Conservation (phyloP, 108 stramenopile genomes). For the Bacterosira constricta region DNA sequence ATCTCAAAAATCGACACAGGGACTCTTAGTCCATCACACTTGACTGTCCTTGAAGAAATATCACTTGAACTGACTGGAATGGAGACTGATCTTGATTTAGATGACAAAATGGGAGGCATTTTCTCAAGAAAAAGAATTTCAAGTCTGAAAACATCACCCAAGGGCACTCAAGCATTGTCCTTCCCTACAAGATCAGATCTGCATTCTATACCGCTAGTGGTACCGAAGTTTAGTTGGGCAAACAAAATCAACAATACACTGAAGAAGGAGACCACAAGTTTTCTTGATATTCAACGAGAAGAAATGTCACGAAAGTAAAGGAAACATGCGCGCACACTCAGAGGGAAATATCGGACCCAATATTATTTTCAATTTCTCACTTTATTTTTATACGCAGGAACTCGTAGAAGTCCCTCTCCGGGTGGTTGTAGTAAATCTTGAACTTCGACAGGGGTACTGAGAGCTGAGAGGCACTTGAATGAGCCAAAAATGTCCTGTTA, state of each 20-base stretch:
- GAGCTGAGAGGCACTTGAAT: too few species aligned
- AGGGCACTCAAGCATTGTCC: neutral
- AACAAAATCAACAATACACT: neutral
- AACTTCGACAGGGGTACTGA: too few species aligned
- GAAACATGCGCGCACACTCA: too few species aligned
- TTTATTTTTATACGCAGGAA: too few species aligned
- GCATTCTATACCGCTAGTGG: neutral
- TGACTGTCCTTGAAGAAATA: slow-evolving; percentile 16
- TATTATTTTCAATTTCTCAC: too few species aligned
- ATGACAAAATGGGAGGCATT: slow-evolving; percentile 20
- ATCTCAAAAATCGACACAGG: neutral
- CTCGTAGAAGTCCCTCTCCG: too few species aligned
- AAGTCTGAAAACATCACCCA: neutral
- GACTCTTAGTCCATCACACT: slow-evolving; percentile 5
- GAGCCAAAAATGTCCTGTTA: too few species aligned
- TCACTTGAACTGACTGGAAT: slow-evolving; percentile 24
- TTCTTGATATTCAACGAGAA: slow-evolving; percentile 26
- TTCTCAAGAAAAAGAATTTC: slow-evolving; percentile 17
- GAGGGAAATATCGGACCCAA: too few species aligned
- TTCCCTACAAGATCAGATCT: neutral
- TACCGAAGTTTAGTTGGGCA: slow-evolving; percentile 31
- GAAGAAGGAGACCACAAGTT: slow-evolving; percentile 11
- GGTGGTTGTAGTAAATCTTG: too few species aligned
- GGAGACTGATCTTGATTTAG: slow-evolving; percentile 15
- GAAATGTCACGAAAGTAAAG: slow-evolving; percentile 29